These are phyloP conservation scores for Aureobasidium lini DNA, from an alignment of 2,329 filamentous ascomycete species.

Conservation along the genomic window DNA sequence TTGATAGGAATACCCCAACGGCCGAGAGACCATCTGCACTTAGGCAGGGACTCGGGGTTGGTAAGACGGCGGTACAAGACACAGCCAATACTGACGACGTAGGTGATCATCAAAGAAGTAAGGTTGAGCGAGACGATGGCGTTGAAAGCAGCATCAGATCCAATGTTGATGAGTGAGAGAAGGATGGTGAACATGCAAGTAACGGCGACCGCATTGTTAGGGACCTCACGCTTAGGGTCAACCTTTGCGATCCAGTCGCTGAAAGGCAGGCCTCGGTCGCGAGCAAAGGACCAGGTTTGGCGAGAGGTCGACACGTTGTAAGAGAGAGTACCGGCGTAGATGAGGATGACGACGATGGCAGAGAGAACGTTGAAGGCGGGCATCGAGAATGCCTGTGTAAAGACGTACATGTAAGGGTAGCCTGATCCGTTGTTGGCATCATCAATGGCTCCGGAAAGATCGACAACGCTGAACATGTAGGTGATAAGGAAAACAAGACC, in stretches of 20 bases:
- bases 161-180: constrained; percentile 21
- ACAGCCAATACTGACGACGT: constrained; percentile 20
- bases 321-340: constrained; percentile 16
- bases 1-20: constrained; percentile 32
- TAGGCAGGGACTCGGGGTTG: constrained; percentile 18
- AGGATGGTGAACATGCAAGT: constrained; percentile 14
- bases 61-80: constrained; percentile 20
- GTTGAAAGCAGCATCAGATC: constrained; percentile 16
- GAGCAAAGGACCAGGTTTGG: constrained; percentile 18
- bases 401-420: constrained; percentile 32
- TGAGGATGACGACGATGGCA: constrained; percentile 21
- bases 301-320: constrained; percentile 17
- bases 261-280: constrained; percentile 16
- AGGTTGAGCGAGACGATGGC: constrained; percentile 16
- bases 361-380: constrained; percentile 19
- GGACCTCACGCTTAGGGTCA: constrained; percentile 14
- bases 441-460: constrained; percentile 24
- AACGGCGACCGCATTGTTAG: constrained; percentile 11
- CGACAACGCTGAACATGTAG: constrained; percentile 23
- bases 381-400: constrained; percentile 25
- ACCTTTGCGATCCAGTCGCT: constrained; percentile 17
- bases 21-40: constrained; percentile 32
- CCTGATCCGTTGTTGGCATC: constrained; percentile 21
- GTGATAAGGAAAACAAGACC: constrained; percentile 26
- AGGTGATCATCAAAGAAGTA: constrained; percentile 14